These are phyloP conservation scores for Metrosideros polymorpha DNA, from an alignment of 441 rosid species.

Conservation along the genomic window DNA sequence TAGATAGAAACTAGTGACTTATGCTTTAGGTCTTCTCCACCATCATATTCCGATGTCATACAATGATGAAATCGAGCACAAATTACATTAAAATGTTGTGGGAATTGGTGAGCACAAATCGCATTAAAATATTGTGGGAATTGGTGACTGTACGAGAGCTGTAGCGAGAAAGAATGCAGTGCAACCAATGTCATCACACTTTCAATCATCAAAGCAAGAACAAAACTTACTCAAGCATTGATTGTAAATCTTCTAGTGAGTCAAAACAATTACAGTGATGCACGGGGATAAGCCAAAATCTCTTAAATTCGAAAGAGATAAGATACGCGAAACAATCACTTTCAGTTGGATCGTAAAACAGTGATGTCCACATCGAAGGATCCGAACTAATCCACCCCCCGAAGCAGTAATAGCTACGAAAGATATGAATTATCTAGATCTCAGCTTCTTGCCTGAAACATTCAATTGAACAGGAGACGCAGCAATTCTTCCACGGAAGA, in stretches of 20 bases:
- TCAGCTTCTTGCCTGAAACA: neutral
- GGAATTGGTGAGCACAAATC: neutral
- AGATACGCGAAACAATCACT: neutral
- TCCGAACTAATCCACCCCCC: neutral
- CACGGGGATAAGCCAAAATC: neutral
- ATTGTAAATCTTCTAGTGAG: neutral
- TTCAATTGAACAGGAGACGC: neutral
- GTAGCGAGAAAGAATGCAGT: neutral
- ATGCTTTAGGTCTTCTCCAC: neutral
- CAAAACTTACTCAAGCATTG: neutral
- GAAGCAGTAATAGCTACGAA: neutral
- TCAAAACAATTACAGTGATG: neutral
- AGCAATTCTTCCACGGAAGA: neutral
- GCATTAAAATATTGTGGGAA: neutral
- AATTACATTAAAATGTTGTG: neutral
- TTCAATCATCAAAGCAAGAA: neutral
- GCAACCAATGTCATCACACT: neutral
- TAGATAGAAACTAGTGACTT: neutral
- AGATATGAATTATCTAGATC: neutral
- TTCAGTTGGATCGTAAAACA: neutral
- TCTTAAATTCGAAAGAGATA: neutral
- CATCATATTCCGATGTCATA: neutral
- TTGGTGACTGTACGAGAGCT: neutral
- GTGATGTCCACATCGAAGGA: neutral
- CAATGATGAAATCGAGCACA: neutral